Base-by-base conservation (phyloP, 2,329 filamentous ascomycete species). In the Immersiporthe knoxdaviesiana region DNA sequence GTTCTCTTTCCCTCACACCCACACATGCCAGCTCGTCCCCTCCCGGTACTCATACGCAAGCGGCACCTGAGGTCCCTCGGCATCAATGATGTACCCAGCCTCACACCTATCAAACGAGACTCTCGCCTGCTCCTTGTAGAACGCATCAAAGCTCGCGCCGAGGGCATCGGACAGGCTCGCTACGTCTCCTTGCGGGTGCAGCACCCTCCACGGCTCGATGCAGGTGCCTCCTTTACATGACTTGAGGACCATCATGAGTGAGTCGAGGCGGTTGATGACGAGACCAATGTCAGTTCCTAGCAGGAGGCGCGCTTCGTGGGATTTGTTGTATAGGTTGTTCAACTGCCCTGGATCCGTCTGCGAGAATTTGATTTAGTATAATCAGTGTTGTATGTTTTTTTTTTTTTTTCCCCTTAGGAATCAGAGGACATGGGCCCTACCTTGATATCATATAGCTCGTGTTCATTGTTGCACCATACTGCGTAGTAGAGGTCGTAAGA, bases 401-500 rank as follows among this genome's bases (percentile, higher is more conserved):
- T 5, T 4, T 37, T 5, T 60, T 18, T 24, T 12, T 0, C 35
- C 4, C 8, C 35, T 35, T 8, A n/a, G n/a, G 35, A 35, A 8
- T 35, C 35, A n/a, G n/a, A n/a, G n/a, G 35, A 3, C 16, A 16
- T 6, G 30, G 4, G 35, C 35, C 79, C 72, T 77, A 85, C 86
- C 74, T 80, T 83, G 60, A 89, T 74, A 71, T 91, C 83, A 74
- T 90, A 91, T 0, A 89, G 81, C 73, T 91, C 88, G 65, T 86
- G 84, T 72, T 90, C 88, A 58, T 87, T 87, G 16, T 79, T 89
- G 72, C 89, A 91, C 88, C 89, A 91, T 0, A 90, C 86, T 0
- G 86, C 84, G 74, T 91, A 91, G 70, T 87, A 86, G 7, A 90
- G 74, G 72, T 84, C 85, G 73, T 90, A 90, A 2, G 78, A 77